These are phyloP conservation scores for Boletellus deceptivus DNA, from an alignment of 1,284 basidiomycete species.

Conservation along the genomic window DNA sequence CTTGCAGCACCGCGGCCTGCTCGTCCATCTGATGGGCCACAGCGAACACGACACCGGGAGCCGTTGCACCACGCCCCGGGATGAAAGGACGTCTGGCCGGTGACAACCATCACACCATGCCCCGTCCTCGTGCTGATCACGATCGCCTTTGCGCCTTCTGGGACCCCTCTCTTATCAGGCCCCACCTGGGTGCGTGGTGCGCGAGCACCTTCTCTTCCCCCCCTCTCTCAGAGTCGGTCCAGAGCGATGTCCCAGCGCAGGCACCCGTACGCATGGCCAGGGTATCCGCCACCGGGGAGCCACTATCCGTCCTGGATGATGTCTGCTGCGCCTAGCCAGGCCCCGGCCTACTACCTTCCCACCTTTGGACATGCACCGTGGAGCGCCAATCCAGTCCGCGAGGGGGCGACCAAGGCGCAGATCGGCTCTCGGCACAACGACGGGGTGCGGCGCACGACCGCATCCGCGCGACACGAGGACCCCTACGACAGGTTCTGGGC, in stretches of 20 bases:
- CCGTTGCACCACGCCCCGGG: no score
- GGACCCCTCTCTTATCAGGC: not conserved
- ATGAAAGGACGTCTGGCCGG: not conserved
- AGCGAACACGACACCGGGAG: no score
- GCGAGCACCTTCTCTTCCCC: not conserved
- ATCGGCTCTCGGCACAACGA: not conserved
- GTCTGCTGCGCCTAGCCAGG: not conserved
- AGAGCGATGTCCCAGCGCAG: not conserved
- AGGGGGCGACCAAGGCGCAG: not conserved
- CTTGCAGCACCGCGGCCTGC: no score
- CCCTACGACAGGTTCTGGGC: no score
- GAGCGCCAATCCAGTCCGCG: not conserved
- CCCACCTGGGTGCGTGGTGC: not conserved
- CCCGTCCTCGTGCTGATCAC: conserved; percentile 1
- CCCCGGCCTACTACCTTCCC: not conserved
- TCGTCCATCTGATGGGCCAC: no score
- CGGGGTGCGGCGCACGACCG: conserved; percentile 1
- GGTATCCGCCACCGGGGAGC: not conserved
- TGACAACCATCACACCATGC: not conserved
- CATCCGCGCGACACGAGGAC: no score
- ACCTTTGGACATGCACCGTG: not conserved
- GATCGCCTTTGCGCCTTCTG: not conserved
- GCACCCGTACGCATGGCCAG: not conserved
- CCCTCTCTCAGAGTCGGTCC: not conserved
- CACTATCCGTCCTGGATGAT: not conserved